A percentile compares a stretch with the other conserved stretches of the same genome.
phyloP scores from a whole-genome alignment of 768 basidiomycete genomes.

The Auriscalpium vulgare region DNA sequence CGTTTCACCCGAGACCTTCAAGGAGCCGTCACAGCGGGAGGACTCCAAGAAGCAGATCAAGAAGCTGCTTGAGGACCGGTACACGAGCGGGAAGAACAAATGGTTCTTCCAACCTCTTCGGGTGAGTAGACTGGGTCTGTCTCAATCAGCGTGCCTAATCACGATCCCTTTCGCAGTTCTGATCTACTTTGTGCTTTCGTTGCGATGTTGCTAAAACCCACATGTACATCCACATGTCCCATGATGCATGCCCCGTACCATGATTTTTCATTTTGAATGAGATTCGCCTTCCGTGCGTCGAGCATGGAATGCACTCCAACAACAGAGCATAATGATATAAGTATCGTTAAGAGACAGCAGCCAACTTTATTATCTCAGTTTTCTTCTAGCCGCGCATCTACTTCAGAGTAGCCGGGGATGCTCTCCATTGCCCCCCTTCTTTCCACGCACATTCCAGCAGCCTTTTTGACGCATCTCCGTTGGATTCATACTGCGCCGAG shows the following conservation, averaged over 20 bases:
- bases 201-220: conserved; percentile 24
- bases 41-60: conserved; percentile 94
- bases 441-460: conserved; percentile 57
- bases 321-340: no score
- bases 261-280: background rate
- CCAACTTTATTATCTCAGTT: background rate
- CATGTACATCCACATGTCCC: conserved; percentile 31
- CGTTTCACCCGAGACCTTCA: conserved; percentile 85
- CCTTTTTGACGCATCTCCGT: conserved; percentile 24
- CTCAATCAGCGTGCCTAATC: no score
- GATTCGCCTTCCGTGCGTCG: no score
- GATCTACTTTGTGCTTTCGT: conserved; percentile 15
- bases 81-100: conserved; percentile 89
- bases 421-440: conserved; percentile 50
- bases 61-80: conserved; percentile 94
- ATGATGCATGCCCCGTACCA: conserved; percentile 20
- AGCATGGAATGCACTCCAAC: no score
- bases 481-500: background rate
- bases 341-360: no score
- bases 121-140: conserved; percentile 34
- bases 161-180: conserved; percentile 24
- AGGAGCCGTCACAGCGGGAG: conserved; percentile 93
- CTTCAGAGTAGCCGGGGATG: conserved; percentile 36
- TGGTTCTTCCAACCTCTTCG: conserved; percentile 92
- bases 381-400: conserved; percentile 20